Evolutionary conservation across 495 filamentous ascomycete genomes (phyloP), one percentile per base, ranked within the genome.

Genomic region (Cladorrhinum samala): DNA sequence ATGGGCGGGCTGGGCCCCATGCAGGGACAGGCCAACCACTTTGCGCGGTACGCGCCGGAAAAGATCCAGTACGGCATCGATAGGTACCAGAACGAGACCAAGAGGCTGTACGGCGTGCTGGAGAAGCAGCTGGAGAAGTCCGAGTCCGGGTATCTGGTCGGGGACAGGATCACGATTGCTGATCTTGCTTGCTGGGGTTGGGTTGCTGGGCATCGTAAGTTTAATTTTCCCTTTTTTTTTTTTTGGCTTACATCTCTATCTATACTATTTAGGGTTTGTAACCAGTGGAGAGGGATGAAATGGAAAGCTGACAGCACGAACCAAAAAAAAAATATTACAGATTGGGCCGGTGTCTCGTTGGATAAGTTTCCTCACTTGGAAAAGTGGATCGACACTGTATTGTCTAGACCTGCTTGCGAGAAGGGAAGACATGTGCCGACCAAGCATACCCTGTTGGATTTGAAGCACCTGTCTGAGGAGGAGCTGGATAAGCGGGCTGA

Each of bases 1-100:
- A 76, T 76, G 73, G 86, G 86, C 1, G 91, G 91, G 19, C 73
- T 96, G 3, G 91, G 91, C 2, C 91, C 91, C 9, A 95, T 95
- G 90, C 91, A 96, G 66, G 89, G 86, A 49, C 74, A 96, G 67
- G 83, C 90, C 4, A 94, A 95, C 71, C 92, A 96, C 68, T 96
- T 96, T 71, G 71, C 64, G 23, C 89, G 74, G 40, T 95, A 93
- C 60, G 90, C 91, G 7, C 88, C 91, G 3, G 88, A 93, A 67
- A 86, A 80, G 66, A 91, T 95, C 62, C 74, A 86, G 57, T 96
- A 96, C 69, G 89, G 85, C 49, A 81, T 94, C 53, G 81, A 84
- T 53, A 83, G 91, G 19, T 96, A 95, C 71, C 74, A 77, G 56
- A 87, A 84, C 57, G 91, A 96, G 71, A 87, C 87, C 1, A 76